Base-by-base conservation (phyloP, 139 green algal species). In the Ostreobium quekettii region DNA sequence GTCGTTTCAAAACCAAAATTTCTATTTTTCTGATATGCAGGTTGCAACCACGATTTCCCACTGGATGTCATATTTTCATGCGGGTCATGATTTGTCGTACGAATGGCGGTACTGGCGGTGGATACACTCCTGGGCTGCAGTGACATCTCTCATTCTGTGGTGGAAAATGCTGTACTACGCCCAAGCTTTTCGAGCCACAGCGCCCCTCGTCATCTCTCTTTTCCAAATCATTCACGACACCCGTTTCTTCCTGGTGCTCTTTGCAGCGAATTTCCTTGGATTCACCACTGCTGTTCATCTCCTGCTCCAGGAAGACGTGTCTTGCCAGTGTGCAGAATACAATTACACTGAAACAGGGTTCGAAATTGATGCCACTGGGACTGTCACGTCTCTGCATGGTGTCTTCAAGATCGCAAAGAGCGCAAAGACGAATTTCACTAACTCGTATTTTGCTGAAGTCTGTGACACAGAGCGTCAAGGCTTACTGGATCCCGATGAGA, bases 141-240 rank as follows among this genome's bases (percentile, higher is more conserved):
- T 68, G 11, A 28, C 38, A 5, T 68, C 61, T 4, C 8, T 68
- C 6, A 15, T 68, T 22, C 61, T 68, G 7, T 68, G 61, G 61
- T 57, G 32, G 8, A 53, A 56, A 28, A 56, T 68, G 35, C 36
- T 68, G 6, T 68, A 57, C 36, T 68, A 57, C 35, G 35, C 36
- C n/a, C 11, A 29, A 56, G 30, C 61, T 3, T 68, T 68, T n/a
- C 6, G 11, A 5, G 30, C 6, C 7, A 68, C 61, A 53, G 61
- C 37, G 5, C 61, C 61, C 26, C 8, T 68, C 22, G 61, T 68
- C 19, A 68, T 68, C 36, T 36, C 53, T 6, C 19, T 68, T 33
- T 48, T 26, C 8, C 11, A 36, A 8, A 68, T 68, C 26, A 36
- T 37, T 56, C 26, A 30, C 19, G 61, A 68, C 36, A 68, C 53